These are phyloP conservation scores for Echeveria elegans DNA, from an alignment of 164 flowering plant species.

Conservation along the genomic window DNA sequence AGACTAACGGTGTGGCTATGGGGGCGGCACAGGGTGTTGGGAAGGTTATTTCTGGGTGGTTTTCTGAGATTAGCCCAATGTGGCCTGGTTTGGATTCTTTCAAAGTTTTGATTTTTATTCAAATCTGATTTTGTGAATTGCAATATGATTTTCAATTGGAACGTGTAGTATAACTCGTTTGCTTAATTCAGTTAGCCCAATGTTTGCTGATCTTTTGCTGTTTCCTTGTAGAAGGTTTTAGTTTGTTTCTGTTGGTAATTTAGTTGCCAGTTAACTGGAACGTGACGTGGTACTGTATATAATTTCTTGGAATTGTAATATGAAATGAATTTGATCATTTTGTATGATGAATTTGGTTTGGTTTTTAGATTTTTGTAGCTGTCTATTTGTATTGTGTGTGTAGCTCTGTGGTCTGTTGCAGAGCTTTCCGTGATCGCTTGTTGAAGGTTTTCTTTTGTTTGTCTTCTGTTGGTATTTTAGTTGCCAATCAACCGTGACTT, in stretches of 20 bases:
- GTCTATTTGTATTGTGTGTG: background rate
- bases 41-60: background rate
- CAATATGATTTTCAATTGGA: background rate
- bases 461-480: background rate
- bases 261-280: no score
- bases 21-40: background rate
- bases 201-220: no score
- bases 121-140: background rate
- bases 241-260: no score
- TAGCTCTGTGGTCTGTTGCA: background rate
- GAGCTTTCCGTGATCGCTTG: background rate
- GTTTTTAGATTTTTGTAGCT: background rate
- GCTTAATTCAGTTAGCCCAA: no score
- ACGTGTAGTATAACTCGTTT: no score
- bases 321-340: no score
- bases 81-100: background rate
- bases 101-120: background rate
- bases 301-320: no score
- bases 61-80: background rate
- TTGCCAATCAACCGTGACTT: background rate
- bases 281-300: no score
- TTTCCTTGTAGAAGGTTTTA: no score
- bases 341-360: background rate
- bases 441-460: no score
- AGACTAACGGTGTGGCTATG: background rate